Evolutionary conservation across 805 yeast genomes (phyloP).

Genomic region (Yamadazyma paraphyllophila): DNA sequence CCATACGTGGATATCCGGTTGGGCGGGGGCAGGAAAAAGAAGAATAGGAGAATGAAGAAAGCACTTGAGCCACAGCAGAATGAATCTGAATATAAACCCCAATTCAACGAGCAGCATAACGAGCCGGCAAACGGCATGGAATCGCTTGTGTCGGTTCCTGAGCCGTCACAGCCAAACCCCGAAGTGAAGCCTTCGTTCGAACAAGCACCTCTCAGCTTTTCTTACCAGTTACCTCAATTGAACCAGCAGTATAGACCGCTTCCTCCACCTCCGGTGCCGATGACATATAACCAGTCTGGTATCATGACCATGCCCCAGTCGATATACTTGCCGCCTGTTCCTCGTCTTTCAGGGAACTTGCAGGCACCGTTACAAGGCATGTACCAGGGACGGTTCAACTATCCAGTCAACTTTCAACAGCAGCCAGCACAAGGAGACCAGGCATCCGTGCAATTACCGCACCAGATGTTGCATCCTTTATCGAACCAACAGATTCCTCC

Average conservation of each 20-base stretch:
- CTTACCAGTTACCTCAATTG: conserved; percentile 3
- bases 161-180: not conserved
- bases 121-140: not conserved
- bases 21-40: conserved; percentile 1
- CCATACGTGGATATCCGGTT: conserved; percentile 39
- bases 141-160: not conserved
- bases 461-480: not conserved
- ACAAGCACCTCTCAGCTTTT: not conserved
- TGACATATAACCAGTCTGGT: not conserved
- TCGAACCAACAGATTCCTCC: not conserved
- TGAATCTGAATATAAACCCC: no score
- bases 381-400: not conserved
- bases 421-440: not conserved
- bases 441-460: no score
- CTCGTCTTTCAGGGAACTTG: not conserved
- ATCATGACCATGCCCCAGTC: not conserved
- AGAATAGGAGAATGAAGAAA: not conserved
- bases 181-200: not conserved
- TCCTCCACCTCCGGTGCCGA: conserved; percentile 3
- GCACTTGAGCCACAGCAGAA: no score
- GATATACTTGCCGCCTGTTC: not conserved
- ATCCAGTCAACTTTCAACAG: not conserved
- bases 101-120: not conserved
- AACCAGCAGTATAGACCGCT: not conserved
- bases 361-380: not conserved